These are phyloP conservation scores for Dactylellina cionopaga DNA, from an alignment of 2,329 filamentous ascomycete genomes.

Conservation along the genomic window DNA sequence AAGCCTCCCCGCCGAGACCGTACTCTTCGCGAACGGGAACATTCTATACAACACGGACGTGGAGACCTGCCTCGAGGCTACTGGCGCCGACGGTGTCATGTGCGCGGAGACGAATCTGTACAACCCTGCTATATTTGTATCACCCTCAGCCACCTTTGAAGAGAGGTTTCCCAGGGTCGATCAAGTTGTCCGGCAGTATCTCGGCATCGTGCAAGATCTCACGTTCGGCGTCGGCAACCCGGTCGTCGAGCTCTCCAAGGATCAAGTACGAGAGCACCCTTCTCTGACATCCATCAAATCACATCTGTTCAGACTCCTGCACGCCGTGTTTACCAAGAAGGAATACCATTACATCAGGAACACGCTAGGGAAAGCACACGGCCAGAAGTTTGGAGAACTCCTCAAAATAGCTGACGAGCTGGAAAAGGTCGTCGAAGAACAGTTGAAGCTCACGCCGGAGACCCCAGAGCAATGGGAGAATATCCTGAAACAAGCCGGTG, in stretches of 20 bases:
- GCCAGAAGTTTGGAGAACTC: constrained; percentile 77
- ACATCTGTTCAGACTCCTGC: constrained; percentile 90
- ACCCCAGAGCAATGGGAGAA: constrained; percentile 62
- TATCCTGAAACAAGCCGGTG: constrained; percentile 56
- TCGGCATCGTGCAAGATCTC: constrained; percentile 76
- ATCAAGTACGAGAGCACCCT: constrained; percentile 60
- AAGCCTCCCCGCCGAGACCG: constrained; percentile 82
- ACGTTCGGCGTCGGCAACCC: constrained; percentile 34
- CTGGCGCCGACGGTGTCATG: constrained; percentile 93
- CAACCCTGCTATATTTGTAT: constrained; percentile 86
- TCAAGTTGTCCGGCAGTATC: constrained; percentile 83
- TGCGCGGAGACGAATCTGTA: constrained; percentile 94
- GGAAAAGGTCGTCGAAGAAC: constrained; percentile 78
- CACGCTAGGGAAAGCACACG: constrained; percentile 74
- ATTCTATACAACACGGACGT: constrained; percentile 83
- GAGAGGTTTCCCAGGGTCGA: constrained; percentile 89
- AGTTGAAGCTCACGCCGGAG: constrained; percentile 69
- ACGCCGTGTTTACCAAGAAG: constrained; percentile 75
- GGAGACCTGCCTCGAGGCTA: constrained; percentile 78
- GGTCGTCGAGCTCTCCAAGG: constrained; percentile 55
- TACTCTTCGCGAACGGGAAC: constrained; percentile 97
- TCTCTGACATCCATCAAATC: constrained; percentile 86
- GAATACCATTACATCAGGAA: constrained; percentile 84
- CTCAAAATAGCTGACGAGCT: constrained; percentile 80
- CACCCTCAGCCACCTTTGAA: constrained; percentile 74